Evolutionary conservation across 1,284 basidiomycete species (phyloP).

Genomic region (Lentinula novae-zelandiae): DNA sequence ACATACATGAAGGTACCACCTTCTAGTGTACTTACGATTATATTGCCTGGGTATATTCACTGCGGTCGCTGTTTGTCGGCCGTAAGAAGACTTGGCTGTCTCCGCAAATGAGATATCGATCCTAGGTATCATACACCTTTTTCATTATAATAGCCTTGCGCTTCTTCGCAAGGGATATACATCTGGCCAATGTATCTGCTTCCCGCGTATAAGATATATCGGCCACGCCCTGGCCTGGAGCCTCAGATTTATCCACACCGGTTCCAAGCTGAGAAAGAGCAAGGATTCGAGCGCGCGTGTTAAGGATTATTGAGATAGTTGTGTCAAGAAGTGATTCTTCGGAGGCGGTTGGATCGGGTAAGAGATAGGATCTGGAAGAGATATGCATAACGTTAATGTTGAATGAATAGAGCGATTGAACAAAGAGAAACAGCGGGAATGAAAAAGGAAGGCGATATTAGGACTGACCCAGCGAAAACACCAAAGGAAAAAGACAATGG

Average conservation of each 20-base stretch:
- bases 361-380: constrained; percentile 51
- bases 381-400: not conserved
- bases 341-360: constrained; percentile 86
- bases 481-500: constrained; percentile 76
- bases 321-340: constrained; percentile 84
- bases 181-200: constrained; percentile 37
- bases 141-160: not conserved
- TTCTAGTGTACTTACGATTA: not conserved
- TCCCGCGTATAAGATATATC: constrained; percentile 16
- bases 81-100: not conserved
- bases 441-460: not conserved
- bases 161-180: constrained; percentile 43
- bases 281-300: constrained; percentile 48
- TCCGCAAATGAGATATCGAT: not conserved
- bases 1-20: not conserved
- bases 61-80: not conserved
- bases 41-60: not conserved
- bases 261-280: constrained; percentile 59
- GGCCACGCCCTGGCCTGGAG: constrained; percentile 21
- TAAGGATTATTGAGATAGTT: constrained; percentile 62
- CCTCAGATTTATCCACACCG: constrained; percentile 23
- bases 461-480: constrained; percentile 71
- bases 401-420: not conserved
- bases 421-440: not conserved
- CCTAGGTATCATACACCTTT: not conserved